Evolutionary conservation across 768 basidiomycete genomes (phyloP).

Genomic region (Tubosaeta sp.): DNA sequence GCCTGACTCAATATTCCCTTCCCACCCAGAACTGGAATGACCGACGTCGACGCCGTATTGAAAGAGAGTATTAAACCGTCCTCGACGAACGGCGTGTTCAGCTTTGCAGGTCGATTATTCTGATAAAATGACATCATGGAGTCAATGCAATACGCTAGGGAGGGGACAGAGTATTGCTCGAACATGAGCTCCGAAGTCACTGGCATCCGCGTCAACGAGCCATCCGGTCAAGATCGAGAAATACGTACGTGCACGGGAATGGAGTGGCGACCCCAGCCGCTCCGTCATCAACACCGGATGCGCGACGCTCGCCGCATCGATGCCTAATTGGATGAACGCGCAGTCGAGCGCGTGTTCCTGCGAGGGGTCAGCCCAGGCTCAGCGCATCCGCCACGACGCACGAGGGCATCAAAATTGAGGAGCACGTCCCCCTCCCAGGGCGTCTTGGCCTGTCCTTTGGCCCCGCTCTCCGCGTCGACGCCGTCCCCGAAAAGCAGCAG

Average conservation of each 20-base stretch:
- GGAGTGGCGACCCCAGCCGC: constrained; percentile 79
- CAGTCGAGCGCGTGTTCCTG: constrained; percentile 96
- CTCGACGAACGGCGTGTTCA: constrained; percentile 37
- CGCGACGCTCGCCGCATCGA: constrained; percentile 68
- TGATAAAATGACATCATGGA: constrained; percentile 90
- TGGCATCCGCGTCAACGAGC: constrained; percentile 30
- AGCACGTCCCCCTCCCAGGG: constrained; percentile 96
- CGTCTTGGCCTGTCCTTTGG: constrained; percentile 69
- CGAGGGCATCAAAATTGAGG: constrained; percentile 89
- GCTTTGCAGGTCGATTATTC: constrained; percentile 47
- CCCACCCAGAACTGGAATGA: constrained; percentile 83
- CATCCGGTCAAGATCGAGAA: not conserved
- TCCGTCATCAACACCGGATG: constrained; percentile 96
- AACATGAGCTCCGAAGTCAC: constrained; percentile 97
- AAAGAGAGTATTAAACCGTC: constrained; percentile 90
- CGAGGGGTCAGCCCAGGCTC: constrained; percentile 11
- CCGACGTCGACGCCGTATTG: constrained; percentile 86
- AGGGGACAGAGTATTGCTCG: constrained; percentile 85
- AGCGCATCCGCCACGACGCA: constrained; percentile 40
- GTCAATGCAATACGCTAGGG: constrained; percentile 84
- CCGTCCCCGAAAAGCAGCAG: constrained; percentile 87
- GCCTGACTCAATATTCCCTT: constrained; percentile 80
- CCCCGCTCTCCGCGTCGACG: constrained; percentile 81
- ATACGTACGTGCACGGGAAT: constrained; percentile 77
- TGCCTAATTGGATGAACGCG: constrained; percentile 81